Conservation (phyloP, 2,329 filamentous ascomycete species). For the Camptophora hylomeconis region DNA sequence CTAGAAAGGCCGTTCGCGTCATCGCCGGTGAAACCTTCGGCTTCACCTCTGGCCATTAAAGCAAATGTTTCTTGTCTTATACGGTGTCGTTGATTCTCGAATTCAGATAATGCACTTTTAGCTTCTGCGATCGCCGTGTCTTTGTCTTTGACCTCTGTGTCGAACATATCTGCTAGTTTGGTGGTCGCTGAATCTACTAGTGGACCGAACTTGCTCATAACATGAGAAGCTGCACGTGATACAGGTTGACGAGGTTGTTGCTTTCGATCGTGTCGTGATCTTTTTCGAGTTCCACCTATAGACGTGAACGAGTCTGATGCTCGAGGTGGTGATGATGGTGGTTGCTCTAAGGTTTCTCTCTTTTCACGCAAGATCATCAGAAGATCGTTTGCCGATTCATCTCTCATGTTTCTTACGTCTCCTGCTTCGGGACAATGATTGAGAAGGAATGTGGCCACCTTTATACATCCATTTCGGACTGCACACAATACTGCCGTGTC, state of each 20-base stretch:
- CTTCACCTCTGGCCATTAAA: constrained; percentile 20
- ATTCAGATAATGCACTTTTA: constrained; percentile 37
- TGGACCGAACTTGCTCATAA: constrained; percentile 56
- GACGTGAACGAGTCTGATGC: constrained; percentile 18
- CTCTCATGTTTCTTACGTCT: constrained; percentile 68
- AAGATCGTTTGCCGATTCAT: constrained; percentile 72
- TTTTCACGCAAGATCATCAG: constrained; percentile 50
- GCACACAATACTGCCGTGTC: constrained; percentile 85
- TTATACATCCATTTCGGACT: constrained; percentile 74
- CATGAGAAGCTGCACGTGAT: constrained; percentile 54
- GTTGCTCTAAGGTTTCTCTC: constrained; percentile 16
- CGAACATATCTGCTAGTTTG: constrained; percentile 44
- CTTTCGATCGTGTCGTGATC: constrained; percentile 10
- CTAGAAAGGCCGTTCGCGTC: no score
- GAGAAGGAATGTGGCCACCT: constrained; percentile 53
- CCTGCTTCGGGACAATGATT: constrained; percentile 64
- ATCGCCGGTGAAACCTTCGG: constrained; percentile 19
- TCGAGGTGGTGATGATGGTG: constrained; percentile 56
- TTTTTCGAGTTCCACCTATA: no score
- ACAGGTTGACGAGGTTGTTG: constrained; percentile 24
- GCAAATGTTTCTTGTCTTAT: constrained; percentile 27
- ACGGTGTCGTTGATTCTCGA: constrained; percentile 31
- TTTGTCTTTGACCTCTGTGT: constrained; percentile 19
- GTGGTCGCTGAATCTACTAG: constrained; percentile 60
- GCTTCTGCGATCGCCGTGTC: constrained; percentile 52